Evolutionary conservation across 2,329 filamentous ascomycete species (phyloP).

Genomic region (Hymenoscyphus occultus): DNA sequence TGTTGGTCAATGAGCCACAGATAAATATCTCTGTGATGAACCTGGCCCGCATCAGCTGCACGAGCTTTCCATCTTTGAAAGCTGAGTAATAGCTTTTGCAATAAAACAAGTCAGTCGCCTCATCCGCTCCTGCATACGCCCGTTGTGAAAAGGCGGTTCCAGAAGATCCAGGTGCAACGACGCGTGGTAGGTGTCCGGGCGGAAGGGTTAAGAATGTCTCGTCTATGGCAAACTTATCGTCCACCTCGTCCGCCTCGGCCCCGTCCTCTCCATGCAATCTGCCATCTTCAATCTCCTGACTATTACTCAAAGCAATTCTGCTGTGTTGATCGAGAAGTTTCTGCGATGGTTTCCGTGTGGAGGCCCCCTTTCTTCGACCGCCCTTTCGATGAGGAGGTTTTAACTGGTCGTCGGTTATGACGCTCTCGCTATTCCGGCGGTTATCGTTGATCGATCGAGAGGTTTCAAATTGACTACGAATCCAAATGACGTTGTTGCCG

Average conservation of each 20-base stretch:
- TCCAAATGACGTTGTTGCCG: conserved; percentile 74
- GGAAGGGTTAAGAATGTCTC: conserved; percentile 33
- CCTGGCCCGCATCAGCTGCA: conserved; percentile 76
- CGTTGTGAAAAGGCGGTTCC: conserved; percentile 46
- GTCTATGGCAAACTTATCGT: conserved; percentile 18
- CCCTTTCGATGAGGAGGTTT: conserved; percentile 7
- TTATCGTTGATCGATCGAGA: conserved; percentile 54
- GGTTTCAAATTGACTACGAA: conserved; percentile 71
- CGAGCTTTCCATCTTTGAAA: conserved; percentile 69
- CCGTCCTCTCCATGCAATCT: conserved; percentile 10
- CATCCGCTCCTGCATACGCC: conserved; percentile 45
- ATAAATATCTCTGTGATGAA: conserved; percentile 88
- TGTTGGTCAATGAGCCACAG: conserved; percentile 81
- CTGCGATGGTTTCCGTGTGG: conserved; percentile 13
- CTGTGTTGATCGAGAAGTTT: conserved; percentile 19
- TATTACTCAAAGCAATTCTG: conserved; percentile 20
- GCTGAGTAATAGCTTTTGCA: conserved; percentile 84
- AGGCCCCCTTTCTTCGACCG: conserved; percentile 6
- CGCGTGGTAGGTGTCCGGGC: conserved; percentile 34
- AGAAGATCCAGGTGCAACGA: conserved; percentile 44
- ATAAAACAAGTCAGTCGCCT: conserved; percentile 46
- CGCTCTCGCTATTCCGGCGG: conserved; percentile 30
- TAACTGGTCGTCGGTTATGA: conserved; percentile 35
- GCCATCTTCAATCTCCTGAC: background rate
- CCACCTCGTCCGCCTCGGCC: conserved; percentile 13